Evolutionary conservation across 1,284 basidiomycete species (phyloP), one percentile per base, ranked within the genome.

Genomic region (Phellopilus nigrolimitatus): DNA sequence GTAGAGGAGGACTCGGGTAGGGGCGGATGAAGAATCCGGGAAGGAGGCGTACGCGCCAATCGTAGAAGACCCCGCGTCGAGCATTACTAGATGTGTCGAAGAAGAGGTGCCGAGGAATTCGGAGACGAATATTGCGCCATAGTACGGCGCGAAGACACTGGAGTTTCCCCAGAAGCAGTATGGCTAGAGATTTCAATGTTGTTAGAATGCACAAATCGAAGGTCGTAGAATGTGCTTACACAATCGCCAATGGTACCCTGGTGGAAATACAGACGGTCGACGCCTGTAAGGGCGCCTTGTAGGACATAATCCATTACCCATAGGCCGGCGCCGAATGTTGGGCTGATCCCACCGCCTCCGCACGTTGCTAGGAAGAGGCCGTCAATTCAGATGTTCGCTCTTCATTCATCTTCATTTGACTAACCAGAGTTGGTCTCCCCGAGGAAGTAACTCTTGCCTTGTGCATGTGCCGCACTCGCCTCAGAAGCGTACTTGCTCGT

Each of bases 301-400:
- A 75, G 61, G n/a, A 71, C 67, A 50, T 73, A 74, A 57, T 75
- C 72, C 25, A 73, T 62, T 41, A 74, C 67, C 73, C 73, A 75
- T 2, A 75, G 60, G 1, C 63, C 72, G 0, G 72, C 72, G 9
- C 72, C 73, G 53, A 71, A 73, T 0, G 69, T 73, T 0, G 68
- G 68, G 49, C 69, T 71, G 51, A 73, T 71, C 1, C 71, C 71
- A 15, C 70, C 71, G 6, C 72, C 72, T 3, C 71, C 71, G 51
- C 72, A 73, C 2, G 71, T 73, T 5, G 71, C 71, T 70, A 50
- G 8, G 25, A 9, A n/a, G n/a, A n/a, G n/a, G 34, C 12, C 8
- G 36, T 30, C 9, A 28, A 3, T n/a, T n/a, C 15, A 19, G 4
- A 40, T n/a, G 19, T 22, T 34, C 28, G 31, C 39, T 1, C 13